Percentiles rank a stretch among this genome's conserved stretches.
Evolutionary conservation across 441 rosid genomes (phyloP).

Genomic region (Gossypium schwendimanii): DNA sequence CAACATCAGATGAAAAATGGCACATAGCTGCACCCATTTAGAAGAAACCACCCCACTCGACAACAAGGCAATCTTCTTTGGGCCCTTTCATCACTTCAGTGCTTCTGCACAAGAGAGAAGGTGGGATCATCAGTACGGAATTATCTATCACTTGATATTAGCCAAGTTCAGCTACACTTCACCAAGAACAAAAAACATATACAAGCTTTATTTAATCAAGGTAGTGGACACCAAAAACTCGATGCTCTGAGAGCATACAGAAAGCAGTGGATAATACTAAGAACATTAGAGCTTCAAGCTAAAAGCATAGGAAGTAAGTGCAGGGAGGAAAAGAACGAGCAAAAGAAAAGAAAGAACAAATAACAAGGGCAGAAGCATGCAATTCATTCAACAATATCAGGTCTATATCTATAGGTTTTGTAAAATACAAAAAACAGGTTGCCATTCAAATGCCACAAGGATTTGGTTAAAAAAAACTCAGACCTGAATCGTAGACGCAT

Average conservation of each 20-base stretch:
- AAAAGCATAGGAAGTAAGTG: background rate
- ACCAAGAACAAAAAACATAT: background rate
- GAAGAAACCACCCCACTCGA: background rate
- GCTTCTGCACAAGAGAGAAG: slow-evolving; percentile 16
- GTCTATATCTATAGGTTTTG: background rate
- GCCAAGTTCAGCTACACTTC: background rate
- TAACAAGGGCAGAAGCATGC: background rate
- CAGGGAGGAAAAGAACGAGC: background rate
- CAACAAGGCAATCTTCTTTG: slow-evolving; percentile 1
- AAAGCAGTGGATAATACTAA: no score
- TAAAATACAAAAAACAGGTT: background rate
- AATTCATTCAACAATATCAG: background rate
- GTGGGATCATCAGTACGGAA: background rate
- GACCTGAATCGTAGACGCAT: no score
- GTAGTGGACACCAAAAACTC: background rate
- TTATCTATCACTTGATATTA: slow-evolving; percentile 1
- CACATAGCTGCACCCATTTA: slow-evolving; percentile 6
- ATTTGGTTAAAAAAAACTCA: no score
- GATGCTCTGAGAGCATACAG: no score
- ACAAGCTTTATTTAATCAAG: background rate
- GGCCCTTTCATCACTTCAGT: background rate
- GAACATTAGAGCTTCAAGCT: background rate
- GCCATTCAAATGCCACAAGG: no score
- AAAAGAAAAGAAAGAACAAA: background rate
- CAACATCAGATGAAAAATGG: background rate